Conservation (phyloP, 2,329 filamentous ascomycete species). For the Botrytis medusae region DNA sequence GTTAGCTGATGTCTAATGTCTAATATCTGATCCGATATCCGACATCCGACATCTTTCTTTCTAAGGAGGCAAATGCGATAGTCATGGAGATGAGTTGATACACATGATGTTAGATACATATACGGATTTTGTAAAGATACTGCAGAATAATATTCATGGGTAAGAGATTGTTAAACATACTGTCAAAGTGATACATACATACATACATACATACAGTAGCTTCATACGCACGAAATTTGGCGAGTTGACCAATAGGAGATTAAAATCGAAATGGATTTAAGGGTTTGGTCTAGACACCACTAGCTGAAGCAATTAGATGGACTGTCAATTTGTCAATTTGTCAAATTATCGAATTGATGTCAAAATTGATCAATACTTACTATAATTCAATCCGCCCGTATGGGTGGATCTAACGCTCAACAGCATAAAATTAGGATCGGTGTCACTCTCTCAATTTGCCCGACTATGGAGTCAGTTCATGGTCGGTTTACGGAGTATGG, state of each 20-base stretch:
- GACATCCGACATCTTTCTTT: neutral
- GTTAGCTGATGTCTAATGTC: neutral
- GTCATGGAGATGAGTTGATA: neutral
- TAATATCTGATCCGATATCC: neutral
- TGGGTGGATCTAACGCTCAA: neutral
- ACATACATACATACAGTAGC: neutral
- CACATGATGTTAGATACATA: no score
- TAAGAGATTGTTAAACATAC: neutral
- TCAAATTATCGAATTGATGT: neutral
- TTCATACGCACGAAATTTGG: neutral
- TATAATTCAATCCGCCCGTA: neutral
- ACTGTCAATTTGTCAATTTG: neutral
- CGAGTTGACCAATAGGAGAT: neutral
- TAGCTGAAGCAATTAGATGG: neutral
- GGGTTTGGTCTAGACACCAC: neutral
- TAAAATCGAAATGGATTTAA: neutral
- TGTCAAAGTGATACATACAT: neutral
- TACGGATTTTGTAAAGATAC: neutral
- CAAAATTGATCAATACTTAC: neutral
- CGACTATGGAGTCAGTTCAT: neutral
- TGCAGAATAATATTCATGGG: neutral
- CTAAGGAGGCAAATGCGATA: neutral
- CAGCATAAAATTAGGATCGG: neutral
- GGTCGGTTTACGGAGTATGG: neutral
- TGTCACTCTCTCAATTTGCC: neutral